Evolutionary conservation across 768 basidiomycete genomes (phyloP).

Genomic region (Hebeloma cylindrosporum): DNA sequence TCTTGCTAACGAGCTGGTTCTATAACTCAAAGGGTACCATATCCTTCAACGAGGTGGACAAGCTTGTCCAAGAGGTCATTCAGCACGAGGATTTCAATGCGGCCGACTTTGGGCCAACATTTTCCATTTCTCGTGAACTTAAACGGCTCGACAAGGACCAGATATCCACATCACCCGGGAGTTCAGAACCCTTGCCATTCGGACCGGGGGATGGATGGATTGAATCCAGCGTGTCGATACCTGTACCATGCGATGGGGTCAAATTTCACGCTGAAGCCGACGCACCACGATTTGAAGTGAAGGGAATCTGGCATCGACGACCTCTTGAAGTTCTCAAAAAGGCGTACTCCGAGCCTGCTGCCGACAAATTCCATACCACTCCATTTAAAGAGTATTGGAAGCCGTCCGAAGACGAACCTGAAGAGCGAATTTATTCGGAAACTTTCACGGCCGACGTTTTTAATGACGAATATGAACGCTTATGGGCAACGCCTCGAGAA

Average conservation of each 20-base stretch:
- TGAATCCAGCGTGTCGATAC: constrained; percentile 18
- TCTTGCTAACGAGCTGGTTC: constrained; percentile 29
- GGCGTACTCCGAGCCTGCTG: constrained; percentile 10
- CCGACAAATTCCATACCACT: constrained; percentile 19
- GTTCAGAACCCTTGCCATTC: background rate
- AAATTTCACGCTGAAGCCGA: constrained; percentile 19
- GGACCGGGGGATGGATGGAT: constrained; percentile 22
- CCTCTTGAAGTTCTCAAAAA: constrained; percentile 12
- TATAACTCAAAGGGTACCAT: constrained; percentile 27
- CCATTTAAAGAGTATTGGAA: constrained; percentile 29
- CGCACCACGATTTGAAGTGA: constrained; percentile 23
- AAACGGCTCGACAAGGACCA: background rate
- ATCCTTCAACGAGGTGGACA: constrained; percentile 24
- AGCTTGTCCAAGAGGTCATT: constrained; percentile 26
- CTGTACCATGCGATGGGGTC: constrained; percentile 17
- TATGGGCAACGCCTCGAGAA: constrained; percentile 5
- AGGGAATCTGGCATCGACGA: constrained; percentile 15
- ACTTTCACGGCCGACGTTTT: constrained; percentile 23
- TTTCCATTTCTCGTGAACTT: background rate
- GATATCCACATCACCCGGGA: too few relatives aligned
- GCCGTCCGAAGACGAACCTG: constrained; percentile 12
- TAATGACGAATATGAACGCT: constrained; percentile 16
- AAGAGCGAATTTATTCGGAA: constrained; percentile 18
- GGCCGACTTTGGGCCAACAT: background rate
- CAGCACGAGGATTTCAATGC: constrained; percentile 19